Base-by-base conservation (phyloP, 176 grass and related monocot species). In the Rhynchospora tenuis region DNA sequence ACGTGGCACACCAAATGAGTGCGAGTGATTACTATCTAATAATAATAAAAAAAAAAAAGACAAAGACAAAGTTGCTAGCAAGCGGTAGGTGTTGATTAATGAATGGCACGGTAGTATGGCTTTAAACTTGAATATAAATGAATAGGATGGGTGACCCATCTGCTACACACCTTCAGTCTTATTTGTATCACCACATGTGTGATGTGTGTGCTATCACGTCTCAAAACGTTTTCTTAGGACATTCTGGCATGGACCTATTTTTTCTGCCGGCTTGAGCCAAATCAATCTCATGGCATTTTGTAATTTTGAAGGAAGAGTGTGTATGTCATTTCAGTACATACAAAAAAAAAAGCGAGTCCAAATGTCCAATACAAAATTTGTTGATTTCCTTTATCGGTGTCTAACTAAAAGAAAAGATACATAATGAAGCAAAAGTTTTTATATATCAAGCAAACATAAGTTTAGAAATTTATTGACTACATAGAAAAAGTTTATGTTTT, bases 1-100 rank as follows among this genome's bases (percentile, higher is more conserved):
- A 82, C 15, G 6, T 67, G 80, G 59, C 80, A 82, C 80, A 82
- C 13, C 80, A 82, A 66, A 13, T 62, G 43, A 82, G 63, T 65
- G 80, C 80, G 31, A 65, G 61, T 45, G 43, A 66, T 67, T 45
- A 44, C 31, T 45, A 48, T 63, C 19, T 46, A 81, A 77, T 19
- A 50, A 1, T 55, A 29, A 54, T 46, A 81, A 77, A 10, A 50
- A 1, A 76, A 29, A 54, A 61, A n/a, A 24, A 61, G 22, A 61
- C 29, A 29, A 16, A 12, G 46, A 56, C 73, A 31, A 77, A 77
- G 11, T 20, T 56, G 50, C 73, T 29, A 28, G 72, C 73, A 19
- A 28, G 72, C 24, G 48, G 72, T 75, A 75, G 72, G 47, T 55
- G 22, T 20, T 45, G 19, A 62, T 81, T 81, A 5, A 16, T 46